These are phyloP conservation scores for Colletotrichum ledebouriae DNA, from an alignment of 2,329 filamentous ascomycete genomes.

Conservation along the genomic window DNA sequence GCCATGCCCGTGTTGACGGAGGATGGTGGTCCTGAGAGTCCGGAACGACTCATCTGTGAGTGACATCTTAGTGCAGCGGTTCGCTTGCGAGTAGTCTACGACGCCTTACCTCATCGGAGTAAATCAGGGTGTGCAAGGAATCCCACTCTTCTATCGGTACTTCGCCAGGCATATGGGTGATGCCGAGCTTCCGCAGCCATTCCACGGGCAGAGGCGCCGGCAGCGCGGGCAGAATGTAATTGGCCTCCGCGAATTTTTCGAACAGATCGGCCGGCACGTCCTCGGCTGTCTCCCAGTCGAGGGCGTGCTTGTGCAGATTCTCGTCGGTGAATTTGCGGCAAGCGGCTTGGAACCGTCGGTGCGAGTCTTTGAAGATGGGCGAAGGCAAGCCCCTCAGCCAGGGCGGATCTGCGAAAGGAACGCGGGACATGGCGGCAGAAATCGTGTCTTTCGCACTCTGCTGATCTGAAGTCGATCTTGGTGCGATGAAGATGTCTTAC, in stretches of 20 bases:
- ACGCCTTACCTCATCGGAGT: conserved; percentile 64
- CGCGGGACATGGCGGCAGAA: background rate
- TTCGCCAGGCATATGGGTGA: conserved; percentile 75
- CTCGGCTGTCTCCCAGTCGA: conserved; percentile 79
- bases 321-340: conserved; percentile 76
- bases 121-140: conserved; percentile 78
- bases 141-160: conserved; percentile 81
- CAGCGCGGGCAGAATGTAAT: conserved; percentile 79
- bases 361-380: conserved; percentile 77
- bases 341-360: conserved; percentile 75
- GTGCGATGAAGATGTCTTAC: no score
- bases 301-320: conserved; percentile 71
- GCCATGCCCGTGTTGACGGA: background rate
- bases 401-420: conserved; percentile 79
- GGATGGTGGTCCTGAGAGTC: background rate
- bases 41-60: conserved; percentile 1
- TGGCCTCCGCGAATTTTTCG: conserved; percentile 71
- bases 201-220: conserved; percentile 77
- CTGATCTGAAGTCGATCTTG: no score
- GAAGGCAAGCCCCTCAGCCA: conserved; percentile 79
- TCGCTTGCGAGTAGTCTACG: background rate
- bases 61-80: no score
- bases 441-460: no score
- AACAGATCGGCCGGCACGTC: conserved; percentile 75
- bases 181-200: conserved; percentile 75